Percentiles rank a stretch among this genome's conserved stretches.
Evolutionary conservation across 495 filamentous ascomycete species (phyloP).

Genomic region (Cercophora sp.): DNA sequence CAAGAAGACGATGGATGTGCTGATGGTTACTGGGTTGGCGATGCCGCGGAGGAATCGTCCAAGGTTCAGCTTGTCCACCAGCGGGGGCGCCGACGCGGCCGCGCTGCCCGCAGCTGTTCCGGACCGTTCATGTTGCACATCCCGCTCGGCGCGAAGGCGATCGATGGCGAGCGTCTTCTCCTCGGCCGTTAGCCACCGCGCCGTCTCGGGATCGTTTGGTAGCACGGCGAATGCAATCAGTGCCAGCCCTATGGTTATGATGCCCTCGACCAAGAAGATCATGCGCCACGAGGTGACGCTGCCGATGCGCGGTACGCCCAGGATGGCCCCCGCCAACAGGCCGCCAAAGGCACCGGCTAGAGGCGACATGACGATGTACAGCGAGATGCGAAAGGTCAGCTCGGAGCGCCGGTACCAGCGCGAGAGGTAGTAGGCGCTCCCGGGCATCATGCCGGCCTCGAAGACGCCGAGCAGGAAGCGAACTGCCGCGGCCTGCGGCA

Average conservation of each 20-base stretch:
- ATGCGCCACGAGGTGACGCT: conserved; percentile 4
- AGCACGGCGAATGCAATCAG: background rate
- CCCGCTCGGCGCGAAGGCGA: conserved; percentile 1
- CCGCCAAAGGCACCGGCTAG: conserved; percentile 8
- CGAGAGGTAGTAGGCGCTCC: conserved; percentile 25
- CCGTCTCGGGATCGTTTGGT: background rate
- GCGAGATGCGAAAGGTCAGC: conserved; percentile 8
- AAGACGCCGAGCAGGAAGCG: conserved; percentile 67
- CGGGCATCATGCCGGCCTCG: conserved; percentile 70
- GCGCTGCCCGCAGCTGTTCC: too few species aligned
- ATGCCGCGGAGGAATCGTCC: conserved; percentile 40
- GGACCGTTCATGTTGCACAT: background rate
- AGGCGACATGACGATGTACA: conserved; percentile 9
- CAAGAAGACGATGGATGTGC: background rate
- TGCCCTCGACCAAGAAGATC: conserved; percentile 9
- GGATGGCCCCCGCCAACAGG: conserved; percentile 1
- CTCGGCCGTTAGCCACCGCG: conserved; percentile 1
- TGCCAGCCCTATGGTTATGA: conserved; percentile 1
- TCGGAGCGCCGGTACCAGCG: conserved; percentile 10
- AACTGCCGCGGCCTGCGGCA: conserved; percentile 61
- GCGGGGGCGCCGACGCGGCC: conserved; percentile 47
- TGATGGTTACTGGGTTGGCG: conserved; percentile 1
- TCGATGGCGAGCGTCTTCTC: background rate
- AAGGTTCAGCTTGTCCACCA: conserved; percentile 30
- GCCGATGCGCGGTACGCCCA: background rate